Evolutionary conservation across 805 yeast species (phyloP).

Genomic region (Cyberlindnera maritima): DNA sequence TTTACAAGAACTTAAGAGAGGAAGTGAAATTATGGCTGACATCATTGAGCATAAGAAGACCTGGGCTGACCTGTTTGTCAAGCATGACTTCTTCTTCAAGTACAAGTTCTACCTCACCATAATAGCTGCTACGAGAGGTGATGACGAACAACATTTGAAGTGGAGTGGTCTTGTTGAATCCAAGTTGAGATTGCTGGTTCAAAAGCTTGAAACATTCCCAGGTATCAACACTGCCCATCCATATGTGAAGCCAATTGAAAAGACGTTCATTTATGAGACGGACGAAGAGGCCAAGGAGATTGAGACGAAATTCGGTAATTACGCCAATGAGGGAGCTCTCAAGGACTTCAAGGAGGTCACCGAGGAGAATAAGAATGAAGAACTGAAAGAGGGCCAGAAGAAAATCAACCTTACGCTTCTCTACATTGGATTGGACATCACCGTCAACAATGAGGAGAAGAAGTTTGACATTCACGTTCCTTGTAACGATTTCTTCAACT

Average conservation of each 20-base stretch:
- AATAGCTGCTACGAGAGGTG: slow-evolving; percentile 70
- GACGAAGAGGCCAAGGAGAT: slow-evolving; percentile 57
- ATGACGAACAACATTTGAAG: slow-evolving; percentile 77
- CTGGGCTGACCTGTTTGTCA: slow-evolving; percentile 76
- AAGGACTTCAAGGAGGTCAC: slow-evolving; percentile 33
- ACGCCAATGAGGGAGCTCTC: slow-evolving; percentile 47
- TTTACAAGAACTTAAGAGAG: slow-evolving; percentile 75
- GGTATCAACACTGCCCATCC: slow-evolving; percentile 90
- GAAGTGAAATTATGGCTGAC: slow-evolving; percentile 65
- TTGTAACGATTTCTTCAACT: slow-evolving; percentile 80
- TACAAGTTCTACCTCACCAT: slow-evolving; percentile 87
- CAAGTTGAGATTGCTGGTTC: slow-evolving; percentile 75
- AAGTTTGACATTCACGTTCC: slow-evolving; percentile 84
- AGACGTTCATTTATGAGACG: slow-evolving; percentile 44
- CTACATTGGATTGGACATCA: slow-evolving; percentile 70
- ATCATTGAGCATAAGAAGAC: slow-evolving; percentile 58
- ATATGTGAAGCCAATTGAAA: slow-evolving; percentile 71
- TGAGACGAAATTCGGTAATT: slow-evolving; percentile 61
- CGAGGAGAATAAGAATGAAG: slow-evolving; percentile 34
- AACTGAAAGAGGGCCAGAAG: slow-evolving; percentile 30
- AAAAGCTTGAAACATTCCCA: slow-evolving; percentile 72
- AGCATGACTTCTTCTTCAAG: slow-evolving; percentile 76
- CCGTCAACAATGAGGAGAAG: slow-evolving; percentile 41
- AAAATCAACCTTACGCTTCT: slow-evolving; percentile 66
- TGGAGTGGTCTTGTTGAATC: slow-evolving; percentile 96